These are phyloP conservation scores for Fusarium annulatum DNA, from an alignment of 2,329 filamentous ascomycete species.

Conservation along the genomic window DNA sequence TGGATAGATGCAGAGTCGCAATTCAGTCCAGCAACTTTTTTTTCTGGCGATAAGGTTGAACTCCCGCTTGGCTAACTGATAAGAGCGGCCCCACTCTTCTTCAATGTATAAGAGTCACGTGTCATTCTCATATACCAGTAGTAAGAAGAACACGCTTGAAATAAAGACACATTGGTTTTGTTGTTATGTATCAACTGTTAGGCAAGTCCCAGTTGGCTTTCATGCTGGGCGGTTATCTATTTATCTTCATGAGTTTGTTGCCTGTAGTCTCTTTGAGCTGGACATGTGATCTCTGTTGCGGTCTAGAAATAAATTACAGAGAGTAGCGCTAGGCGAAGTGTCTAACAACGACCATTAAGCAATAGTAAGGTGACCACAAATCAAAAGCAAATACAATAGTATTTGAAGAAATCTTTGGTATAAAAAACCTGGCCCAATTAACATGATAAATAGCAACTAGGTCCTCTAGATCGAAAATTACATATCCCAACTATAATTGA, in stretches of 20 bases:
- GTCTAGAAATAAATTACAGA: neutral
- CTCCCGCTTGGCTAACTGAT: slow-evolving; percentile 25
- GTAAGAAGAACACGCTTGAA: neutral
- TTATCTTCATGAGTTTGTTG: too few species aligned
- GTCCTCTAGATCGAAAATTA: neutral
- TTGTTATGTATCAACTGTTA: neutral
- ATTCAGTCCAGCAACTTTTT: slow-evolving; percentile 41
- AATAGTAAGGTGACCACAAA: neutral
- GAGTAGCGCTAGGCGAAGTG: neutral
- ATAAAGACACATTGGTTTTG: neutral
- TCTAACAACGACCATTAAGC: neutral
- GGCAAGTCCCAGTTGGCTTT: too few species aligned
- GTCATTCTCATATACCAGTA: neutral
- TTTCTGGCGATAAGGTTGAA: slow-evolving; percentile 41
- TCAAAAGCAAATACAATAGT: neutral
- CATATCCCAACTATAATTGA: neutral
- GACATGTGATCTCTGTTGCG: neutral
- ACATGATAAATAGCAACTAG: neutral
- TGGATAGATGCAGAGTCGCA: slow-evolving; percentile 36
- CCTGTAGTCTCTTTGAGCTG: neutral
- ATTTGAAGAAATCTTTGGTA: neutral
- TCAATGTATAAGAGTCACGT: slow-evolving; percentile 14
- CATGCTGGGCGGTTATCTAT: too few species aligned
- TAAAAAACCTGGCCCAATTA: neutral
- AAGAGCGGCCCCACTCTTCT: slow-evolving; percentile 19